Percentiles rank a stretch among this genome's conserved stretches.
phyloP scores from a whole-genome alignment of 176 grass and related monocot genomes.

The Lolium rigidum region DNA sequence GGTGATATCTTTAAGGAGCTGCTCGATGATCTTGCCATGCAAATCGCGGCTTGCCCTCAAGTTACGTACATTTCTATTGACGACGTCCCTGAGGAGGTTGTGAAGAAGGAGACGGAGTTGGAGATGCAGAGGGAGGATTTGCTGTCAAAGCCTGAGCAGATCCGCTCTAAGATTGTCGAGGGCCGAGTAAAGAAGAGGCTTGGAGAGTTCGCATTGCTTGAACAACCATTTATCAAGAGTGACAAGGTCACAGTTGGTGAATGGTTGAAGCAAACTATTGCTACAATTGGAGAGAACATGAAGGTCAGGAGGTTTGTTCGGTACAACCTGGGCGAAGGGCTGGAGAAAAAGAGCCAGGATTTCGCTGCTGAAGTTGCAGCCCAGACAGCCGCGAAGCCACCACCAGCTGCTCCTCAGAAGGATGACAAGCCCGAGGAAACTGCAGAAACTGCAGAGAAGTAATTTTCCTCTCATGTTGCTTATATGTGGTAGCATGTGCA shows the following conservation, averaged over 20 bases:
- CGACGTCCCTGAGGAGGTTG: conserved; percentile 85
- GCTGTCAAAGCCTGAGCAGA: conserved; percentile 81
- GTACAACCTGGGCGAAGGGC: conserved; percentile 93
- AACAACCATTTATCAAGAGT: conserved; percentile 97
- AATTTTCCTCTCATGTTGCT: conserved; percentile 43
- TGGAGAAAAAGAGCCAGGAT: conserved; percentile 96
- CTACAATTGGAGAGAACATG: conserved; percentile 91
- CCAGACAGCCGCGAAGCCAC: conserved; percentile 67
- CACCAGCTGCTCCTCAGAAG: conserved; percentile 43
- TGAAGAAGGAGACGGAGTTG: conserved; percentile 86
- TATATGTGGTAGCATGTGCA: neutral
- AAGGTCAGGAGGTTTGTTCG: conserved; percentile 92
- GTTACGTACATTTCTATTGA: conserved; percentile 78
- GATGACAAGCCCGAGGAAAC: conserved; percentile 68
- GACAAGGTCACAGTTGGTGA: conserved; percentile 93
- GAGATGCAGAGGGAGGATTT: conserved; percentile 98
- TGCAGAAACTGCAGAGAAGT: conserved; percentile 72
- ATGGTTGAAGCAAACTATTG: conserved; percentile 92
- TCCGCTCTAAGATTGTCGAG: conserved; percentile 92
- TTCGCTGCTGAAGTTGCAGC: conserved; percentile 97
- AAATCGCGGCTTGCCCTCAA: conserved; percentile 96
- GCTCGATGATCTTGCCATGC: conserved; percentile 95
- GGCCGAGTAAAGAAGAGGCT: conserved; percentile 89
- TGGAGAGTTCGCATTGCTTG: conserved; percentile 89
- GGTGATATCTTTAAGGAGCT: conserved; percentile 94